Percentiles rank a stretch among this genome's conserved stretches.
phyloP scores from a whole-genome alignment of 2,329 filamentous ascomycete genomes.

The Tolypocladium inflatum region DNA sequence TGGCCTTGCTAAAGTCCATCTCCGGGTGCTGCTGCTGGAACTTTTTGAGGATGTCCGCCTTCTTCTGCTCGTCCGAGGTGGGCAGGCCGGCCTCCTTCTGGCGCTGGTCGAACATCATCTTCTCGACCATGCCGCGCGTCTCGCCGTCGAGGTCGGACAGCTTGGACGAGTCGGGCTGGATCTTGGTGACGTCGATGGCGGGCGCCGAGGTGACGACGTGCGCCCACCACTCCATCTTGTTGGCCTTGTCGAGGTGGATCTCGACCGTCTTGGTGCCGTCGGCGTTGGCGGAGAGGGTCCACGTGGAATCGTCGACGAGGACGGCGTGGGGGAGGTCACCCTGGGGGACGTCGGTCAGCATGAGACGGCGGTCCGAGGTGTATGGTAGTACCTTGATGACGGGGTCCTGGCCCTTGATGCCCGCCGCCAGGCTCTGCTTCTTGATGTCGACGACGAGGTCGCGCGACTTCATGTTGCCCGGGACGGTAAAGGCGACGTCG shows the following conservation, averaged over 20 bases:
- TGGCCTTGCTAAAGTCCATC: conserved; percentile 64
- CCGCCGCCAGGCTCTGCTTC: conserved; percentile 67
- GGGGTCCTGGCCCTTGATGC: conserved; percentile 79
- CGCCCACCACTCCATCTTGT: conserved; percentile 98
- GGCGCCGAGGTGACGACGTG: conserved; percentile 82
- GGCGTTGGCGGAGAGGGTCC: conserved; percentile 70
- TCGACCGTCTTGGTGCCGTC: conserved; percentile 61
- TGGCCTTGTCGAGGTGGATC: conserved; percentile 87
- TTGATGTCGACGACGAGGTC: conserved; percentile 80
- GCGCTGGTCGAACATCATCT: conserved; percentile 99
- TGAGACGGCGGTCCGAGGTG: background rate
- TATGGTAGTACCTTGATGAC: conserved; percentile 59
- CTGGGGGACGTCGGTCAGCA: conserved; percentile 31
- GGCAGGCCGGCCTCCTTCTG: conserved; percentile 91
- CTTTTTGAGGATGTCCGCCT: conserved; percentile 83
- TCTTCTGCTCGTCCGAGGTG: conserved; percentile 91
- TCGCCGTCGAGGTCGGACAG: conserved; percentile 89
- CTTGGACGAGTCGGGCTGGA: conserved; percentile 85
- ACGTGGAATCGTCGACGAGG: conserved; percentile 79
- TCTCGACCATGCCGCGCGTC: conserved; percentile 96
- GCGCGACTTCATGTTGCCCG: conserved; percentile 72
- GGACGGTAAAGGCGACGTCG: conserved; percentile 68
- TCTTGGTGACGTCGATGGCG: conserved; percentile 91
- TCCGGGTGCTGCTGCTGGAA: conserved; percentile 75
- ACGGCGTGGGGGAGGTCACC: conserved; percentile 78